These are phyloP conservation scores for Cymbopogon citratus DNA, from an alignment of 176 grass and related monocot species.

Conservation along the genomic window DNA sequence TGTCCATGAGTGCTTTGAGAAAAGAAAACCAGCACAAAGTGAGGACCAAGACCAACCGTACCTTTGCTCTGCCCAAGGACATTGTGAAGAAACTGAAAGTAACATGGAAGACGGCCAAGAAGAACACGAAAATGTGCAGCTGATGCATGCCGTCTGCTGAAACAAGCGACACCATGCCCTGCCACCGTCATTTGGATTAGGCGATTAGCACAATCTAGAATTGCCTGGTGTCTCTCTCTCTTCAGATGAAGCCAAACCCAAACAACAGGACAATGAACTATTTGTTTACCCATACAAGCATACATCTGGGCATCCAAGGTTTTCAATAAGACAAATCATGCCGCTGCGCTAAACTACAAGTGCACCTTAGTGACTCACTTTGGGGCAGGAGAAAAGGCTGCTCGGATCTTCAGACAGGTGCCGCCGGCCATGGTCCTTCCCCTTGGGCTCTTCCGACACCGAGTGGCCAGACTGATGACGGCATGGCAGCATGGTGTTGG, in stretches of 20 bases:
- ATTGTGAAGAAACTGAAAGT: slow-evolving; percentile 65
- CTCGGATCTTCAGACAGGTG: slow-evolving; percentile 36
- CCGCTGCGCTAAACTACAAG: neutral
- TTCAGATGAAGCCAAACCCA: neutral
- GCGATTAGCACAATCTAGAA: neutral
- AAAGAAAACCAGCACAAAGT: neutral
- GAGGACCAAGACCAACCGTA: neutral
- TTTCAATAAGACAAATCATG: neutral
- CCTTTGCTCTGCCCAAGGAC: slow-evolving; percentile 80
- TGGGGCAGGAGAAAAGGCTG: slow-evolving; percentile 26
- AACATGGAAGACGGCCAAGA: slow-evolving; percentile 86
- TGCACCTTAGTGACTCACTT: slow-evolving; percentile 33
- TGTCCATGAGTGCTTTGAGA: neutral
- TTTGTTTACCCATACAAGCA: neutral
- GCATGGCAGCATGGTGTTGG: slow-evolving; percentile 84
- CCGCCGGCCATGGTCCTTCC: slow-evolving; percentile 23
- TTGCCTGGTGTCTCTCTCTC: neutral
- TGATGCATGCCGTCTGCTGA: slow-evolving; percentile 62
- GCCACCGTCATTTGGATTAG: slow-evolving; percentile 7
- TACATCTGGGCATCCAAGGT: neutral
- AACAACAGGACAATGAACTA: neutral
- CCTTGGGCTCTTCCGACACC: neutral
- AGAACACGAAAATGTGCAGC: slow-evolving; percentile 87
- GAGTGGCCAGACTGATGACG: neutral
- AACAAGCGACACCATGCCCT: slow-evolving; percentile 80